Evolutionary conservation across 2,329 filamentous ascomycete species (phyloP).

Genomic region (Gyromitra esculenta): DNA sequence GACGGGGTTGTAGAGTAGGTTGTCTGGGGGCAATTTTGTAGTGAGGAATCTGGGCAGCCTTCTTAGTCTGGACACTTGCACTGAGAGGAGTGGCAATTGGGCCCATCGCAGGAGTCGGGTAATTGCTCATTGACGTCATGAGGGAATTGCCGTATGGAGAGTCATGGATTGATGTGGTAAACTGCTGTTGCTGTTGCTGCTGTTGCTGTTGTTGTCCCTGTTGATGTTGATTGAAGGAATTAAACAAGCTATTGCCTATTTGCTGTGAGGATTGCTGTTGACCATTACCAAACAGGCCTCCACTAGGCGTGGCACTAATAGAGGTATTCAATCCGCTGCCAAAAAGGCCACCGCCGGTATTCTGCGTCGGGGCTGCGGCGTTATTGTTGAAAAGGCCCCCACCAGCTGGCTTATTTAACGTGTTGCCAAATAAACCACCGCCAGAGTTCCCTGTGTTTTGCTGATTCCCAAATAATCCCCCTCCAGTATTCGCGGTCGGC

Average conservation of each 20-base stretch:
- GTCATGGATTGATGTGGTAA: slow-evolving; percentile 83
- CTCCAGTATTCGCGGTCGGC: slow-evolving; percentile 61
- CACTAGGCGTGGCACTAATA: slow-evolving; percentile 61
- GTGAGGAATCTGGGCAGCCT: slow-evolving; percentile 61
- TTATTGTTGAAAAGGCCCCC: slow-evolving; percentile 67
- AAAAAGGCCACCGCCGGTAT: slow-evolving; percentile 57
- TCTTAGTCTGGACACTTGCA: slow-evolving; percentile 75
- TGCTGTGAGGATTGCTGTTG: slow-evolving; percentile 67
- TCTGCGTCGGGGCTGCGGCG: slow-evolving; percentile 36
- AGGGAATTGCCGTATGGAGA: slow-evolving; percentile 90
- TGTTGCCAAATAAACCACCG: slow-evolving; percentile 65
- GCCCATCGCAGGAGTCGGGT: slow-evolving; percentile 76
- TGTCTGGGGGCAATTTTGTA: slow-evolving; percentile 58
- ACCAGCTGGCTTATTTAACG: slow-evolving; percentile 63
- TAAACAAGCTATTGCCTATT: slow-evolving; percentile 55
- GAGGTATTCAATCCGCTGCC: slow-evolving; percentile 59
- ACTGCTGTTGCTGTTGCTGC: slow-evolving; percentile 68
- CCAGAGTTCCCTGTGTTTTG: slow-evolving; percentile 57
- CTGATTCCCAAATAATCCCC: slow-evolving; percentile 66
- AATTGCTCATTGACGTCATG: slow-evolving; percentile 76
- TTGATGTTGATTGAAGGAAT: slow-evolving; percentile 68
- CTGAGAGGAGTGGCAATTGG: slow-evolving; percentile 90
- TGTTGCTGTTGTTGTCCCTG: slow-evolving; percentile 69
- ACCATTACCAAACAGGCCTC: slow-evolving; percentile 61
- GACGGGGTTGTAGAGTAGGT: slow-evolving; percentile 56